phyloP scores from a whole-genome alignment of 768 basidiomycete species.

The Lentinula edodes region DNA sequence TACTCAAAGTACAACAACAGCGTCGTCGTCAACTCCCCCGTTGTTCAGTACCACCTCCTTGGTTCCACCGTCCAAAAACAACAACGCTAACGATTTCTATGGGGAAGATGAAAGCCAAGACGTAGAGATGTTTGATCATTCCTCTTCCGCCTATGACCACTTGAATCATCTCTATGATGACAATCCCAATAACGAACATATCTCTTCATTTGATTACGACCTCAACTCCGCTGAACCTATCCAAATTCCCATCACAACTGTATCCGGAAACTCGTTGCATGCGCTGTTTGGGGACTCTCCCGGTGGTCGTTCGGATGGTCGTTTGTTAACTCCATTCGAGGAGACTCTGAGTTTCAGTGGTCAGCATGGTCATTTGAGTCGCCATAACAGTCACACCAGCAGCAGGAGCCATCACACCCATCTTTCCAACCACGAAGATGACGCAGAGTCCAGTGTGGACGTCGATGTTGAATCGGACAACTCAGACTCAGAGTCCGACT shows the following conservation, averaged over 20 bases:
- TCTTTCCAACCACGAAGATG: not conserved
- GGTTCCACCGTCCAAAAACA: not conserved
- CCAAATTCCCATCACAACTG: slow-evolving; percentile 2
- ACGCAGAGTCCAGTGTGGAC: not conserved
- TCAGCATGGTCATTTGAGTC: no score
- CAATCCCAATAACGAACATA: no score
- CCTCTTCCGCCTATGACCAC: not conserved
- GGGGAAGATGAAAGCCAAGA: not conserved
- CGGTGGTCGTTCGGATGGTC: not conserved
- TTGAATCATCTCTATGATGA: no score
- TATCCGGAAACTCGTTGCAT: not conserved
- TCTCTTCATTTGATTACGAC: not conserved
- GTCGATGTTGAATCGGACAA: not conserved
- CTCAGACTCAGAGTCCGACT: not conserved
- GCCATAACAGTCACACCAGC: no score
- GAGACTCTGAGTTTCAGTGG: not conserved
- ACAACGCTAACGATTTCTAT: not conserved
- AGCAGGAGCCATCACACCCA: no score
- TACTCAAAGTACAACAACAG: not conserved
- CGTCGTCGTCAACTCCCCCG: slow-evolving; percentile 9
- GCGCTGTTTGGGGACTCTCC: not conserved
- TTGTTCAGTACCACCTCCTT: not conserved
- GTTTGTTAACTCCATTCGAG: not conserved
- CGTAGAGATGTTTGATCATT: slow-evolving; percentile 1
- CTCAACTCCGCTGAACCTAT: not conserved